Evolutionary conservation across 1,284 basidiomycete genomes (phyloP), one percentile per base, ranked within the genome.

Genomic region (Vanrija humicola): DNA sequence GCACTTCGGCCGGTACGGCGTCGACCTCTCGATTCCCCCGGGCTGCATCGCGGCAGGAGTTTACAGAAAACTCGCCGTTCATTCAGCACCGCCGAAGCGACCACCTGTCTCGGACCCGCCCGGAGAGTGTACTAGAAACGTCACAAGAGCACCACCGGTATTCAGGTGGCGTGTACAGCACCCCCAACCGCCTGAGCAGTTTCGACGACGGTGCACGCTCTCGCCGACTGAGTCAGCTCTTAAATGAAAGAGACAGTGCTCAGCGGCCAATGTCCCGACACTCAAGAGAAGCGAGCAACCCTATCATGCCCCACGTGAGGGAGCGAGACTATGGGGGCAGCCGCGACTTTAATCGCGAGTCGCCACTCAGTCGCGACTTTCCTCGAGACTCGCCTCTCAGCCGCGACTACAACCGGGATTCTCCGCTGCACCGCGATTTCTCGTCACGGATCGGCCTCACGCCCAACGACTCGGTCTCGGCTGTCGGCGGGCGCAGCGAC

Each of bases 391-490:
- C 50, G 43, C 46, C 47, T 16, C 29, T 38, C 23, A 43, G 38
- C 14, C 44, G 54, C 9, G 46, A 51, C 40, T 23, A 29, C 21
- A 40, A 29, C 25, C 28, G 48, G 18, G 40, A 40, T 34, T 49
- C 48, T 43, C 44, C 39, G 8, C 46, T 46, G n/a, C 40, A 28
- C 23, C 44, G 54, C n/a, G 54, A 56, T 26, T 50, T 56, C 15
- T 38, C 47, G 2, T 63, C 60, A 1, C 26, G 62, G 42, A 28
- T 66, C 6, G 64, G 55, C 18, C 44, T 71, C n/a, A 58, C 61
- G 4, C 72, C 72, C 1, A 65, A 62, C 34, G 73, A 74, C 56
- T 72, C 70, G 3, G 61, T 72, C 7, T 73, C 71, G 3, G 67
- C 63, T 0, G 65, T 71, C 0, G 71, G 70, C 2, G 47, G 43